phyloP scores from a whole-genome alignment of 805 yeast genomes.

The Lipomyces oligophaga region DNA sequence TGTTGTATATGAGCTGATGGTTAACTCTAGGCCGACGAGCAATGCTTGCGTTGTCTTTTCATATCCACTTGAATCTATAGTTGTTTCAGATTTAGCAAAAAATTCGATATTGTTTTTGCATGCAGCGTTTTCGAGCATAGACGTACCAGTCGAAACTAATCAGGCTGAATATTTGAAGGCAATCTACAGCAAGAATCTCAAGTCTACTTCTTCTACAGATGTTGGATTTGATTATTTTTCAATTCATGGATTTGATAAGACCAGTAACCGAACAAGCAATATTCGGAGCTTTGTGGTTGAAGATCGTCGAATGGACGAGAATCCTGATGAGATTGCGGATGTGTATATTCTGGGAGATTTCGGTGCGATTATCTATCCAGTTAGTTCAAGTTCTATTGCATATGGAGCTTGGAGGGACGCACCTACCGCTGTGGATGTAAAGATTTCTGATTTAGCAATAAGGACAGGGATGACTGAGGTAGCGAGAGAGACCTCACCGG shows the following conservation, averaged over 20 bases:
- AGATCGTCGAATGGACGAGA: slow-evolving; percentile 9
- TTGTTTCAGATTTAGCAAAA: slow-evolving; percentile 19
- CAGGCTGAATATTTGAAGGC: slow-evolving; percentile 18
- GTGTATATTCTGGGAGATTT: slow-evolving; percentile 16
- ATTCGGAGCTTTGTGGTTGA: slow-evolving; percentile 16
- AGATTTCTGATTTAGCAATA: not conserved
- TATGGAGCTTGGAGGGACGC: slow-evolving; percentile 14
- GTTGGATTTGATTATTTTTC: slow-evolving; percentile 17
- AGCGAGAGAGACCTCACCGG: slow-evolving; percentile 1
- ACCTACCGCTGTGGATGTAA: slow-evolving; percentile 1
- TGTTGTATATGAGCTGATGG: slow-evolving; percentile 18
- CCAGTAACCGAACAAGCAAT: no score
- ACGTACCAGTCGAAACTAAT: not conserved
- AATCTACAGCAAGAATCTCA: no score
- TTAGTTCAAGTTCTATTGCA: slow-evolving; percentile 9
- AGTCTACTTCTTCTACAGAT: not conserved
- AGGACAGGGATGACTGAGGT: not conserved
- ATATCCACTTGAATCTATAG: slow-evolving; percentile 14
- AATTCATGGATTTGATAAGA: slow-evolving; percentile 5
- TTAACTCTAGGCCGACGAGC: slow-evolving; percentile 4
- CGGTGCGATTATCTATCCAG: slow-evolving; percentile 25
- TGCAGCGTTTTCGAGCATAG: slow-evolving; percentile 8
- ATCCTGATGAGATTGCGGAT: slow-evolving; percentile 17
- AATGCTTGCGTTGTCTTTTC: slow-evolving; percentile 6
- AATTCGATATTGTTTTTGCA: slow-evolving; percentile 21